A percentile compares a stretch with the other conserved stretches of the same genome.
phyloP scores from a whole-genome alignment of 2,329 filamentous ascomycete genomes.

The Ambrosiella cleistominuta region DNA sequence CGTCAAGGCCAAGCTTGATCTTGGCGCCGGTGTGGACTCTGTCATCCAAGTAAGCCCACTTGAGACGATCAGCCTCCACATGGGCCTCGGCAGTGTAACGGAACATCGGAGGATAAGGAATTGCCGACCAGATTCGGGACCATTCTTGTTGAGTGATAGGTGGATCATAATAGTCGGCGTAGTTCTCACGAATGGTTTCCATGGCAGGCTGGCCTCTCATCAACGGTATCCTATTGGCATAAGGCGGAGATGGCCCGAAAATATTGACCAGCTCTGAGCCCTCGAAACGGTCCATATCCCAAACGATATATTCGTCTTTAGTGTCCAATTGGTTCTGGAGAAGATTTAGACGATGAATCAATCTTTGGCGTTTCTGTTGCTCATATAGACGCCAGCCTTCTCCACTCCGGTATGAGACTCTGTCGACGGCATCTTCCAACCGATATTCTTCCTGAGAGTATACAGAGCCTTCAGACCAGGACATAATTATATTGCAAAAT shows the following conservation, averaged over 20 bases:
- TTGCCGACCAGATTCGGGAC: neutral
- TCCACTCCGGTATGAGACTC: too few species aligned
- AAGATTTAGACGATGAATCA: too few species aligned
- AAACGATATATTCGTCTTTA: too few species aligned
- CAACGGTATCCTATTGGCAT: neutral
- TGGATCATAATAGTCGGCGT: conserved; percentile 2
- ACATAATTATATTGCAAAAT: neutral
- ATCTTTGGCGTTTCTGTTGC: too few species aligned
- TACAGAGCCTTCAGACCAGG: neutral
- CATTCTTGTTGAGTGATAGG: conserved; percentile 3
- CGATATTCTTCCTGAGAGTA: neutral
- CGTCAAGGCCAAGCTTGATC: too few species aligned
- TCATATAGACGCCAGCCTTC: too few species aligned
- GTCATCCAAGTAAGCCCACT: neutral
- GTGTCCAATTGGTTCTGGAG: too few species aligned
- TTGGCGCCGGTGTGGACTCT: too few species aligned
- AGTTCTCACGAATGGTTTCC: neutral
- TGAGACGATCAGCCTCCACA: neutral
- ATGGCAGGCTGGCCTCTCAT: neutral
- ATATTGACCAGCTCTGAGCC: too few species aligned
- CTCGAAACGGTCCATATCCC: too few species aligned
- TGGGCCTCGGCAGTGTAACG: conserved; percentile 3
- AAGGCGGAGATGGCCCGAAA: too few species aligned
- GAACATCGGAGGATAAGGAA: conserved; percentile 4
- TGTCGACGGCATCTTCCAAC: too few species aligned